Evolutionary conservation across 164 flowering plant species (phyloP), one percentile per base, ranked within the genome.

Genomic region (Magnolia officinalis): DNA sequence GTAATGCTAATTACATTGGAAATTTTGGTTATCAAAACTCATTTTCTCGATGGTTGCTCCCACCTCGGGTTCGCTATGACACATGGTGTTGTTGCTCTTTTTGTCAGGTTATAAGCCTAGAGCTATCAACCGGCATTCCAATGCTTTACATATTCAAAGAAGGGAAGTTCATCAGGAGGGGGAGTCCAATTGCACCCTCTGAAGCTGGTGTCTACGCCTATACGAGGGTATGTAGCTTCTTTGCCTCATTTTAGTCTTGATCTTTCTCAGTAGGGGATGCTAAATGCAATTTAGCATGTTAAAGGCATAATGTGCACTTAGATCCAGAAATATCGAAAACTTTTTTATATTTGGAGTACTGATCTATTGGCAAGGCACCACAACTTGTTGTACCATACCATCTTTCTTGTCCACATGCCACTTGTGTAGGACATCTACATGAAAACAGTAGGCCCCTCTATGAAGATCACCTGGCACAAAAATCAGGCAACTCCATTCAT

Each of bases 161-260:
- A 71, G 98, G 96, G 61, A 88, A 81, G 68, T 96, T 90, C 83
- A 91, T 92, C 10, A 85, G 99, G 79, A 88, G 99, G 73, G 99
- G 99, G 70, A 93, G 98, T 82, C 99, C 98, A n/a, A 88, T 80
- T 0, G 96, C 83, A 63, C 98, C 98, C 26, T 81, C 88, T 52
- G 99, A 96, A 78, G 96, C 96, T n/a, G 95, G 98, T 52, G 99
- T 96, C 73, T 96, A 96, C 82, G 99, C 99, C 49, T 96, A 96
- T 80, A 92, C 98, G 14, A 93, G 85, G 91, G 99, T 96, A 85
- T 79, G 88, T 61, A 23, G 66, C 74, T 77, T 75, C 77, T 72
- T 3, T 31, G 45, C 6, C 65, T 63, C 77, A 14, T 10, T 51
- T 18, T 23, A 31, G 19, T 64, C 58, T 16, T 10, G 61, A 72